These are phyloP conservation scores for Puccinia horiana DNA, from an alignment of 1,284 basidiomycete species.

Conservation along the genomic window DNA sequence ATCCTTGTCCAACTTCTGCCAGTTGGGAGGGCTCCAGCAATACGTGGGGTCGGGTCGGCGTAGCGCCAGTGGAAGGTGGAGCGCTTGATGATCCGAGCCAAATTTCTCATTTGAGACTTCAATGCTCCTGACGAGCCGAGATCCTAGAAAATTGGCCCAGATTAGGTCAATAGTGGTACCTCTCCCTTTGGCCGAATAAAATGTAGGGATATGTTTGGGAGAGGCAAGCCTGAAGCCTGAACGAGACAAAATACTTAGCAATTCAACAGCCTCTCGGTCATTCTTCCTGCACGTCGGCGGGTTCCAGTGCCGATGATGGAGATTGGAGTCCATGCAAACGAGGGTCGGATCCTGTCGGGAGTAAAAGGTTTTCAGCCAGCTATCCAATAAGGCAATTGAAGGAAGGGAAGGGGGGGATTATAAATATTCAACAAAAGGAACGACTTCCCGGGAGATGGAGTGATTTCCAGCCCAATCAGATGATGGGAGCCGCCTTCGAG, in stretches of 20 bases:
- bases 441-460: neutral
- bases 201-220: too few species aligned
- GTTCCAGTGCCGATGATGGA: neutral
- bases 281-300: neutral
- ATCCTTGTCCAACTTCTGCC: neutral
- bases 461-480: too few species aligned
- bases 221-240: too few species aligned
- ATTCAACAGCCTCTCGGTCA: neutral
- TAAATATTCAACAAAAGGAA: neutral
- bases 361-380: neutral
- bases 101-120: too few species aligned
- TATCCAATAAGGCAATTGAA: neutral
- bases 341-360: neutral
- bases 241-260: neutral
- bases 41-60: neutral
- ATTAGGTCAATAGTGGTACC: too few species aligned
- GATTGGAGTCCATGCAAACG: slow-evolving; percentile 4
- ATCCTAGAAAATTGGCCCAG: too few species aligned
- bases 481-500: too few species aligned
- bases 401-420: slow-evolving; percentile 7
- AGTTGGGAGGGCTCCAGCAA: neutral
- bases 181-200: too few species aligned
- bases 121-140: too few species aligned
- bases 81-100: neutral
- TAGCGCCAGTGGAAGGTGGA: neutral